These are phyloP conservation scores for Aspergillus aculeatus DNA, from an alignment of 2,329 filamentous ascomycete species.

Conservation along the genomic window DNA sequence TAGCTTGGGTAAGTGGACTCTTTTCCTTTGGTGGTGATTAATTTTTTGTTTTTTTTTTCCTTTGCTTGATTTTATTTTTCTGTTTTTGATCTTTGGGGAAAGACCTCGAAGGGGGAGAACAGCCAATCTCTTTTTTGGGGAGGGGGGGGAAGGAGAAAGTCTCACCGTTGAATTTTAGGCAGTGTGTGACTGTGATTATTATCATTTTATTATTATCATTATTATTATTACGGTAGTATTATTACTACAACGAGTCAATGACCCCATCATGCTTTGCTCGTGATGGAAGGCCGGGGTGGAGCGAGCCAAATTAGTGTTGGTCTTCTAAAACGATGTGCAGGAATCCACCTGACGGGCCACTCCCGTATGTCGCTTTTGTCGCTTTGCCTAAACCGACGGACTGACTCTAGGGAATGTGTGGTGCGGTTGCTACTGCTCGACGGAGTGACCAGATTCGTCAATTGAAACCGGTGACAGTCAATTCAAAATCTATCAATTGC, in stretches of 20 bases:
- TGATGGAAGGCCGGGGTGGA: constrained; percentile 13
- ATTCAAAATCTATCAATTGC: neutral
- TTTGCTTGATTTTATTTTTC: constrained; percentile 4
- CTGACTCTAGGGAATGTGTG: neutral
- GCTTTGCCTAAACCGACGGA: neutral
- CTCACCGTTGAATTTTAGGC: neutral
- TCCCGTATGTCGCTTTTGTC: constrained; percentile 1
- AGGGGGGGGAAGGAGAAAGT: neutral
- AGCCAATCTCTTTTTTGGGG: neutral
- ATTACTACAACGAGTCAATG: neutral
- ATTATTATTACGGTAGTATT: constrained; percentile 2
- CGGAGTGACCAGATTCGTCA: neutral
- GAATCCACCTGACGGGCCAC: constrained; percentile 11
- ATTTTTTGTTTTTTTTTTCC: constrained; percentile 9
- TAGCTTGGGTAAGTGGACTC: constrained; percentile 2
- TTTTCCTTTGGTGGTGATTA: constrained; percentile 11
- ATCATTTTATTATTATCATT: neutral
- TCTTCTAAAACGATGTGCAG: constrained; percentile 12
- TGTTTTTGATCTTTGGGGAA: neutral
- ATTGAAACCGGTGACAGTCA: neutral
- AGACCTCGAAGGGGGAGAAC: neutral
- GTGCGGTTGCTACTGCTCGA: too few relatives aligned
- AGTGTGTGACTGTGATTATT: neutral
- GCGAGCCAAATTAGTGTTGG: constrained; percentile 8
- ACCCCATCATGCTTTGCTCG: constrained; percentile 5